A percentile compares a stretch with the other conserved stretches of the same genome.
phyloP scores from a whole-genome alignment of 768 basidiomycete genomes.

The Boletales sp. region DNA sequence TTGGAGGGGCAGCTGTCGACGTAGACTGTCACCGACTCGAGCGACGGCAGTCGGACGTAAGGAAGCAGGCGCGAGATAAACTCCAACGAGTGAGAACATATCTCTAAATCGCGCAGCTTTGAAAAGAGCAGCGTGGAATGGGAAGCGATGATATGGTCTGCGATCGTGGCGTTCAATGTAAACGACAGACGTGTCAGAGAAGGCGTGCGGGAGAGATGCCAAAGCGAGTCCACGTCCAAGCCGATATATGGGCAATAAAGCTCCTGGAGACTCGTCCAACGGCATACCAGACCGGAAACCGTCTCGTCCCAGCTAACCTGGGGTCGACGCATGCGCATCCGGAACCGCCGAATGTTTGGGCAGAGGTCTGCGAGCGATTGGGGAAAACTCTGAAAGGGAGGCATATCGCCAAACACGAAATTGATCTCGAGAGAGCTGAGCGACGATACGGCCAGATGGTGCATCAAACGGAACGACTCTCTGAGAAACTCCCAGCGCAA shows the following conservation, averaged over 20 bases:
- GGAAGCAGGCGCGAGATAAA: conserved; percentile 1
- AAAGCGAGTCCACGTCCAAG: conserved; percentile 12
- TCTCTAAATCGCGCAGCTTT: conserved; percentile 8
- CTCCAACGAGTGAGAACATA: conserved; percentile 7
- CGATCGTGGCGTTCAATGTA: not conserved
- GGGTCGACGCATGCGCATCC: conserved; percentile 14
- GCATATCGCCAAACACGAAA: conserved; percentile 16
- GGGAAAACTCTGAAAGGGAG: conserved; percentile 16
- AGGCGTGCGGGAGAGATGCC: conserved; percentile 13
- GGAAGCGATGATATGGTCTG: conserved; percentile 3
- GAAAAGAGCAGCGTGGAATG: conserved; percentile 1
- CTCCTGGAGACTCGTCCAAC: conserved; percentile 14
- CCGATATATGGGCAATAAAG: conserved; percentile 11
- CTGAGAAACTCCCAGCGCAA: conserved; percentile 19
- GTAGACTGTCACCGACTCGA: conserved; percentile 6
- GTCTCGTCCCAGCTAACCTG: conserved; percentile 9
- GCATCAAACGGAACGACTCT: conserved; percentile 14
- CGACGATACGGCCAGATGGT: conserved; percentile 10
- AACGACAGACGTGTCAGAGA: conserved; percentile 11
- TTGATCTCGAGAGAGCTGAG: conserved; percentile 19
- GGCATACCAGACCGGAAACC: conserved; percentile 11
- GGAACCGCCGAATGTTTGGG: conserved; percentile 11
- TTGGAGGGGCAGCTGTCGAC: conserved; percentile 11
- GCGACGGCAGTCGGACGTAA: conserved; percentile 1
- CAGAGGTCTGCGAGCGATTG: conserved; percentile 15